phyloP scores from a whole-genome alignment of 768 basidiomycete species.

The Lactarius pseudohatsudake region DNA sequence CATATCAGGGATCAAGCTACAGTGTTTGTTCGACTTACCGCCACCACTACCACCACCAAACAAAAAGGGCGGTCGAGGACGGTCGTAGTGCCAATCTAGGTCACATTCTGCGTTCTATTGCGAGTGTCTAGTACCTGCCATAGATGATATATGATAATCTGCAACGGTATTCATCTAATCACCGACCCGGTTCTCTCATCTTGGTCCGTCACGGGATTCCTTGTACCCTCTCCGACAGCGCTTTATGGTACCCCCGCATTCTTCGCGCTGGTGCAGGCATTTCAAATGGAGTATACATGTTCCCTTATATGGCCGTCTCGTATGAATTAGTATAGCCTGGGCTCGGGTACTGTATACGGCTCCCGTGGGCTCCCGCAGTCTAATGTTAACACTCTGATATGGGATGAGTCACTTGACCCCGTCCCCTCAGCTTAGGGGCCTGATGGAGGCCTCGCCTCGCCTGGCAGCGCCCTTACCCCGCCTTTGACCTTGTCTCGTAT shows the following conservation, averaged over 20 bases:
- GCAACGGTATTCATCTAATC: not conserved
- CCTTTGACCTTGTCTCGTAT: no score
- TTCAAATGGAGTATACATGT: not conserved
- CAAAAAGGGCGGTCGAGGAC: not conserved
- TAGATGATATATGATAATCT: no score
- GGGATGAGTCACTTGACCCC: not conserved
- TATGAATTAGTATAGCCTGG: not conserved
- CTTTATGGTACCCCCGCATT: not conserved
- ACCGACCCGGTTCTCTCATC: not conserved
- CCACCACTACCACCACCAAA: not conserved
- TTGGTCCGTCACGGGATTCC: not conserved
- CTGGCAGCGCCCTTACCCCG: not conserved
- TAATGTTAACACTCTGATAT: not conserved
- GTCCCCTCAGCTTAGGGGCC: not conserved
- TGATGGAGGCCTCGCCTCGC: not conserved
- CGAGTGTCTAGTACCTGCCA: no score
- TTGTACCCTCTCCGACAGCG: not conserved
- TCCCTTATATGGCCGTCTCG: no score
- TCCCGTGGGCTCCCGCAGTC: not conserved
- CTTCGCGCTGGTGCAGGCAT: not conserved
- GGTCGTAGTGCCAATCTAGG: not conserved
- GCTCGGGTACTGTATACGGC: not conserved
- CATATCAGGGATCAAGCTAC: not conserved
- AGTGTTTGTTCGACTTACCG: not conserved
- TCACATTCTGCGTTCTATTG: no score